Conservation (phyloP, 768 basidiomycete species). For the Chlorophyllum brunneum region DNA sequence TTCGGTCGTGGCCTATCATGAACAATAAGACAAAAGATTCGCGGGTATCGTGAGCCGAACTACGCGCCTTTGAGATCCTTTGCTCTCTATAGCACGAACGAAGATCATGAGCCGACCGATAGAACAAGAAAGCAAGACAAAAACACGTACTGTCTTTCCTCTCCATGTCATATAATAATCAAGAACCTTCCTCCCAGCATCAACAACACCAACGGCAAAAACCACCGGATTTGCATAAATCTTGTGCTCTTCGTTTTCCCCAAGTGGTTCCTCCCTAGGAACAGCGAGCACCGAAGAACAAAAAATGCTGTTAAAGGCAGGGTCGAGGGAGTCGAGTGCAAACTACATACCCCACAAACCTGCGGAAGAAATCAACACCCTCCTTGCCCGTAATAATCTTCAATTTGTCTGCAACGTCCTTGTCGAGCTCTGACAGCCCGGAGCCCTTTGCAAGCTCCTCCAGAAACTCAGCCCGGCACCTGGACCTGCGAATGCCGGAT, state of each 20-base stretch:
- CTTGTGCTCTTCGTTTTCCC: conserved; percentile 11
- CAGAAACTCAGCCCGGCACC: conserved; percentile 43
- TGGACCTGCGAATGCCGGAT: conserved; percentile 35
- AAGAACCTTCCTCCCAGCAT: conserved; percentile 36
- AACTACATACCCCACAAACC: conserved; percentile 36
- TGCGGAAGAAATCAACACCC: conserved; percentile 37
- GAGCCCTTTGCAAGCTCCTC: conserved; percentile 34
- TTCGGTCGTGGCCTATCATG: conserved; percentile 20
- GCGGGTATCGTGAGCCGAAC: neutral
- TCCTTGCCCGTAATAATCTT: conserved; percentile 40
- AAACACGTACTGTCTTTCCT: conserved; percentile 32
- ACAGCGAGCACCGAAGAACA: neutral
- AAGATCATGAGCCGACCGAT: neutral
- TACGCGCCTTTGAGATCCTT: conserved; percentile 21
- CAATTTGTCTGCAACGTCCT: conserved; percentile 30
- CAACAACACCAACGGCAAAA: conserved; percentile 40
- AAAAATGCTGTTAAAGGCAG: neutral
- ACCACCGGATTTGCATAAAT: conserved; percentile 32
- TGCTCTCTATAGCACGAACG: conserved; percentile 16
- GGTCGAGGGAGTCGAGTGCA: neutral
- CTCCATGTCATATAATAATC: conserved; percentile 53
- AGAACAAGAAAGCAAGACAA: conserved; percentile 2
- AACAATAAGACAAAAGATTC: neutral
- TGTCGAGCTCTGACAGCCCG: conserved; percentile 24
- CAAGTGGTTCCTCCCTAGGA: conserved; percentile 6